phyloP scores from a whole-genome alignment of 2,329 filamentous ascomycete species.

The Parastagonospora avenae region DNA sequence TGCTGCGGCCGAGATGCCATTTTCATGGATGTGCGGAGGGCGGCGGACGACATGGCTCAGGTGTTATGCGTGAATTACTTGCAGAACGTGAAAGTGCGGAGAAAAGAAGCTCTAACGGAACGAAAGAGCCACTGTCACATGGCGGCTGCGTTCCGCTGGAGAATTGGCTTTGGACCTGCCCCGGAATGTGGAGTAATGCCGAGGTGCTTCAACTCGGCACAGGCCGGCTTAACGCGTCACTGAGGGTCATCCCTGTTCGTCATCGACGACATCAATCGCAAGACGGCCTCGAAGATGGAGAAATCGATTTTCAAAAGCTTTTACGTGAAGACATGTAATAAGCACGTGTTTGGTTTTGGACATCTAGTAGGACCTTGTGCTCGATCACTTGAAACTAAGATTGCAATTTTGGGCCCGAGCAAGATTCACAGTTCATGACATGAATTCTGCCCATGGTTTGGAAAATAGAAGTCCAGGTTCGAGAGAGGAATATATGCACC shows the following conservation, averaged over 20 bases:
- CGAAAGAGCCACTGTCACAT: conserved; percentile 35
- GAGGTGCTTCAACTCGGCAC: conserved; percentile 33
- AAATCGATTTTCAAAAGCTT: too few relatives aligned
- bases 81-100: conserved; percentile 7
- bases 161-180: conserved; percentile 16
- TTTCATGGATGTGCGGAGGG: conserved; percentile 38
- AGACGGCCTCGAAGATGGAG: conserved; percentile 1
- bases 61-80: conserved; percentile 2
- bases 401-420: too few relatives aligned
- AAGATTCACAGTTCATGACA: too few relatives aligned
- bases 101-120: conserved; percentile 28
- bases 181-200: conserved; percentile 38
- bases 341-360: too few relatives aligned
- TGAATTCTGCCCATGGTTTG: too few relatives aligned
- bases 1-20: conserved; percentile 46
- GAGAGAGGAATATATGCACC: too few relatives aligned
- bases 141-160: conserved; percentile 28
- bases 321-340: too few relatives aligned
- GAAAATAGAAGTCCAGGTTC: too few relatives aligned
- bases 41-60: conserved; percentile 36
- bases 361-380: too few relatives aligned
- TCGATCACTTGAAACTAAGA: too few relatives aligned
- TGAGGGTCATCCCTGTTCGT: not conserved
- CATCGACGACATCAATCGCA: not conserved
- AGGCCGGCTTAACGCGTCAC: conserved; percentile 28